A percentile compares a stretch with the other conserved stretches of the same genome.
These are phyloP conservation scores for Eucalyptus microcorys DNA, from an alignment of 345 rosid species.

Conservation along the genomic window DNA sequence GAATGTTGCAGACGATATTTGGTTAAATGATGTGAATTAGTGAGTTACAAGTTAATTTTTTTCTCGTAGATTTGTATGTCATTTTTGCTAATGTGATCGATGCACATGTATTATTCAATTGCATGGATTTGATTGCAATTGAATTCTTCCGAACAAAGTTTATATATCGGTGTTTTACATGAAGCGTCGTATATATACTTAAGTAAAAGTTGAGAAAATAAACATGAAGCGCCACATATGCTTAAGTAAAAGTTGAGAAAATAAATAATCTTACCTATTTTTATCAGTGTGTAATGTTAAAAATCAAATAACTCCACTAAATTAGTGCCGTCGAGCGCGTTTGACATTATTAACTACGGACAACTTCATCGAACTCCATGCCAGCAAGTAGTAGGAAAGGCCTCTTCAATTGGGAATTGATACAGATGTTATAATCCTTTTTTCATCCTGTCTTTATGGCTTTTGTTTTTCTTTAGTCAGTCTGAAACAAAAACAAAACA, in stretches of 20 bases:
- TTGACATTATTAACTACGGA: neutral
- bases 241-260: neutral
- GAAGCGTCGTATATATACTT: neutral
- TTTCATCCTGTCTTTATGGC: neutral
- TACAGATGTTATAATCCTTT: neutral
- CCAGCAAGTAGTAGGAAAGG: neutral
- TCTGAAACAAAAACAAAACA: neutral
- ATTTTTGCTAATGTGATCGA: too few relatives aligned
- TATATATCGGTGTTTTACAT: neutral
- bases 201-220: neutral
- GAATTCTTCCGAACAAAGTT: neutral
- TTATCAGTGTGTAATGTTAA: neutral
- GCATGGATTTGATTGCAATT: neutral
- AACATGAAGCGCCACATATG: neutral
- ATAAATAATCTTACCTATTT: neutral
- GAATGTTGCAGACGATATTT: fast-evolving
- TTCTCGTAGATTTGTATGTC: neutral
- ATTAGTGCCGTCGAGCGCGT: neutral
- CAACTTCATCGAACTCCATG: neutral
- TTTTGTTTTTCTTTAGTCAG: neutral
- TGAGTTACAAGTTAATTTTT: neutral
- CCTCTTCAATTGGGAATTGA: neutral
- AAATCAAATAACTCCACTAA: neutral
- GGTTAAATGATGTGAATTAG: neutral
- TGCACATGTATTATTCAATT: neutral